Conservation (phyloP, 306 rosid genomes). For the Rosa lucieae region DNA sequence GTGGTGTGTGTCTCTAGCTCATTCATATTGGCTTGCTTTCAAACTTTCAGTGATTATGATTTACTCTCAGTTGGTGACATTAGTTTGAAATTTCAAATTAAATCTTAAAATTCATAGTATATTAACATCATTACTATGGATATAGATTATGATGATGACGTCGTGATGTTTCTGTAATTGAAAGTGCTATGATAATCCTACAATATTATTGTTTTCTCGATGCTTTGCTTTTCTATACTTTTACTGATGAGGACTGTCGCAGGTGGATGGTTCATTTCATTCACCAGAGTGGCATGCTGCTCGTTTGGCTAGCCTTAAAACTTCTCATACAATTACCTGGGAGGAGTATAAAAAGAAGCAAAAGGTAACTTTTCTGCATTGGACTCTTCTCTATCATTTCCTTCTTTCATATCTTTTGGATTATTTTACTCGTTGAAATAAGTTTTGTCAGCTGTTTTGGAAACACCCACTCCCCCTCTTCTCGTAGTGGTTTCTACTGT, state of each 20-base stretch:
- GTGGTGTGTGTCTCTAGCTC: not conserved
- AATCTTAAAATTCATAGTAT: not conserved
- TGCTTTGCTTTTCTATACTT: conserved; percentile 42
- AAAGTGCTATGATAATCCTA: conserved; percentile 21
- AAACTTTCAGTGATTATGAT: too few species aligned
- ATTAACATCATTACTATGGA: not conserved
- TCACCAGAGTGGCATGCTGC: conserved; percentile 99
- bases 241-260: conserved; percentile 93
- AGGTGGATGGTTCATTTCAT: conserved; percentile 99
- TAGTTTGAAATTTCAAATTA: not conserved
- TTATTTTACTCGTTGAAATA: not conserved
- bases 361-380: conserved; percentile 51
- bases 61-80: not conserved
- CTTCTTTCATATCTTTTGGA: not conserved
- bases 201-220: conserved; percentile 18
- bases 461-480: not conserved
- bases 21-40: too few species aligned
- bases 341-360: conserved; percentile 92
- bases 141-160: not conserved
- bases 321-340: conserved; percentile 97
- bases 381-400: not conserved
- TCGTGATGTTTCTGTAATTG: conserved; percentile 25
- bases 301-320: conserved; percentile 98
- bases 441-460: not conserved
- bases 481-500: not conserved